These are phyloP conservation scores for Zoysia pacifica DNA, from an alignment of 176 grass and related monocot genomes.

Conservation along the genomic window DNA sequence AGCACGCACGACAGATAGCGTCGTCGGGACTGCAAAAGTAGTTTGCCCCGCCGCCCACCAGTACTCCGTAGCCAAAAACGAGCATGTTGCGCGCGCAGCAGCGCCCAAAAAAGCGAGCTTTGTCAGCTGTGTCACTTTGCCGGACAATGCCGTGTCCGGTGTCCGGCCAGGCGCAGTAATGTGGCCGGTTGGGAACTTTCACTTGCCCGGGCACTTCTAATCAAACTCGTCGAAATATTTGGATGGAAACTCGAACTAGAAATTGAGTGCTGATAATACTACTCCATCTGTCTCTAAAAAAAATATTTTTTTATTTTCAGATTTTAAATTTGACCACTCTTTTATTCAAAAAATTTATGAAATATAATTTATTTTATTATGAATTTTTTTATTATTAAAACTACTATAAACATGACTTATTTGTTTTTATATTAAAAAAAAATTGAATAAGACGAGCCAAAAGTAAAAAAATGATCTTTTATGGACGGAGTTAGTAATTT, in stretches of 20 bases:
- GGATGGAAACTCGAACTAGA: neutral
- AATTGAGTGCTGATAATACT: neutral
- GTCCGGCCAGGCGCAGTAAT: slow-evolving; percentile 38
- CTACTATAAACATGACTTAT: too few relatives aligned
- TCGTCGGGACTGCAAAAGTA: slow-evolving; percentile 8
- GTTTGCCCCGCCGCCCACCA: neutral
- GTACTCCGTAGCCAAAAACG: neutral
- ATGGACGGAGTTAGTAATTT: too few relatives aligned
- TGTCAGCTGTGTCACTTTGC: slow-evolving; percentile 23
- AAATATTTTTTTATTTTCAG: too few relatives aligned
- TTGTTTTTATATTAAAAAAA: too few relatives aligned
- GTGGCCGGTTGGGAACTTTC: slow-evolving; percentile 19
- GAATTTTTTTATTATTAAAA: too few relatives aligned
- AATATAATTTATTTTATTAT: too few relatives aligned
- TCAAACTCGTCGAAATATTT: neutral
- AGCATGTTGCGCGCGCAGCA: slow-evolving; percentile 34
- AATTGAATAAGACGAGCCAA: too few relatives aligned
- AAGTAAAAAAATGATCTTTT: too few relatives aligned
- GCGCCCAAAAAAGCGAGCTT: slow-evolving; percentile 36
- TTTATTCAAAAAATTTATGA: too few relatives aligned
- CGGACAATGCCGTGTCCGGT: slow-evolving; percentile 45
- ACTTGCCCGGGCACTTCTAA: neutral
- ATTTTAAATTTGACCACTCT: too few relatives aligned
- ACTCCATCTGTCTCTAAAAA: neutral
- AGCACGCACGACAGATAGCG: neutral